Evolutionary conservation across 352 stramenopile genomes (phyloP), one percentile per base, ranked within the genome.

Genomic region (Phytophthora sojae): DNA sequence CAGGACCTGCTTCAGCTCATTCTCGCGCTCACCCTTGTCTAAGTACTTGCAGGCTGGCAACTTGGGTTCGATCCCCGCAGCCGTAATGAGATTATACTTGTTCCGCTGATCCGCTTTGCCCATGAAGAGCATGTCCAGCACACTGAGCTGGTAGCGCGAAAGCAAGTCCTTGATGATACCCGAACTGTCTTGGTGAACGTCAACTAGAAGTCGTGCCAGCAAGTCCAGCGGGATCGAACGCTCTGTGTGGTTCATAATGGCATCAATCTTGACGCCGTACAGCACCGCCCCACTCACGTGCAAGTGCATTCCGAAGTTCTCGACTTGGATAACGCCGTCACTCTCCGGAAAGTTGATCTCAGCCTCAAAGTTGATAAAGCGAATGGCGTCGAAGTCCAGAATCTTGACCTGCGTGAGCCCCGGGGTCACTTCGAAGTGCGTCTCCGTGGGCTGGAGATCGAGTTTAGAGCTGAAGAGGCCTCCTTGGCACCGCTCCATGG

Each of bases 301-400:
- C 3, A 96, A 69, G 53, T 93, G 88, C 77, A 94, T 93, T 4
- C 97, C 97, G 77, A 99, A 99, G 58, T 97, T 99, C 76, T 99
- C 97, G 14, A 99, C 88, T 71, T 99, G 96, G 53, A 98, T 95
- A 25, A 99, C 80, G 55, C 96, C 96, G 23, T 94, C 90, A 44
- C 97, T 90, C 71, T 98, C 95, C 6, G 96, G 90, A 63, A 98
- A 98, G 58, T 98, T 93, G 73, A 99, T 99, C 70, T 99, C 97
- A 9, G 97, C 97, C 72, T 99, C 97, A 62, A 99, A 99, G 70
- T 99, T 99, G 66, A 99, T 98, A 66, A 99, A 98, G 49, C 98
- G 97, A 23, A 97, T 98, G 55, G 98, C 82, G 52, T 98, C 98
- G 73, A 99, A 99, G 75, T 99, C 97, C 12, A 99, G 81, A 45